Evolutionary conservation across 2,329 filamentous ascomycete genomes (phyloP).

Genomic region (Cordyceps javanica): DNA sequence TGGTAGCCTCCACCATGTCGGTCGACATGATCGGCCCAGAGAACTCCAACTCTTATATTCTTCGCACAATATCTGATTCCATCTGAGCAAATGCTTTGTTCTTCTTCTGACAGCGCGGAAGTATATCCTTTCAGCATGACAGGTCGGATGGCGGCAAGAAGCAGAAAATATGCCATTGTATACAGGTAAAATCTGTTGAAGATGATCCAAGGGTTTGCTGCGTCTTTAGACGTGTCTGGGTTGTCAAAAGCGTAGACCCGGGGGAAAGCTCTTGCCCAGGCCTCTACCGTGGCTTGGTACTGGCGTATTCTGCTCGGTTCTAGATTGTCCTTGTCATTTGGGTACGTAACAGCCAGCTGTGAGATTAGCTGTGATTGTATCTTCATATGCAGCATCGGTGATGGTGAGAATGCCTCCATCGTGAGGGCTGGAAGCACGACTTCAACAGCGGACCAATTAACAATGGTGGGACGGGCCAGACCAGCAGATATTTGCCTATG

Average conservation of each 20-base stretch:
- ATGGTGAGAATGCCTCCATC: slow-evolving; percentile 14
- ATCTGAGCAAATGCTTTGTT: slow-evolving; percentile 32
- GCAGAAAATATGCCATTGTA: slow-evolving; percentile 37
- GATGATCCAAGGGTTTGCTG: slow-evolving; percentile 34
- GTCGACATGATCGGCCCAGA: slow-evolving; percentile 11
- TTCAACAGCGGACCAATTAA: slow-evolving; percentile 13
- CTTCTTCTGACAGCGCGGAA: slow-evolving; percentile 21
- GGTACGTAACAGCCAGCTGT: slow-evolving; percentile 20
- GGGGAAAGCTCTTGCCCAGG: slow-evolving; percentile 38
- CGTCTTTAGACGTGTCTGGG: slow-evolving; percentile 37
- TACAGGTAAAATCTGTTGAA: slow-evolving; percentile 41
- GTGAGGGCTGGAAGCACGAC: slow-evolving; percentile 13
- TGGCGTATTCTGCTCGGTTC: slow-evolving; percentile 24
- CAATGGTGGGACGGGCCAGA: slow-evolving; percentile 17
- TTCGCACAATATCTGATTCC: slow-evolving; percentile 38
- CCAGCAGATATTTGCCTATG: slow-evolving; percentile 31
- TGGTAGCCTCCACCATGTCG: slow-evolving; percentile 40
- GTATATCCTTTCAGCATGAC: slow-evolving; percentile 35
- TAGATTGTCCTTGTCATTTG: slow-evolving; percentile 23
- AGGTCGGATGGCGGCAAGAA: slow-evolving; percentile 38
- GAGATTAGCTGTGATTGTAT: slow-evolving; percentile 29
- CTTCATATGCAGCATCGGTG: slow-evolving; percentile 26
- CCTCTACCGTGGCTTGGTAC: slow-evolving; percentile 30
- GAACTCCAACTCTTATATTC: slow-evolving; percentile 32
- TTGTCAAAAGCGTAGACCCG: slow-evolving; percentile 31